Evolutionary conservation across 768 basidiomycete genomes (phyloP), one percentile per base, ranked within the genome.

Genomic region (Naganishia friedmannii): DNA sequence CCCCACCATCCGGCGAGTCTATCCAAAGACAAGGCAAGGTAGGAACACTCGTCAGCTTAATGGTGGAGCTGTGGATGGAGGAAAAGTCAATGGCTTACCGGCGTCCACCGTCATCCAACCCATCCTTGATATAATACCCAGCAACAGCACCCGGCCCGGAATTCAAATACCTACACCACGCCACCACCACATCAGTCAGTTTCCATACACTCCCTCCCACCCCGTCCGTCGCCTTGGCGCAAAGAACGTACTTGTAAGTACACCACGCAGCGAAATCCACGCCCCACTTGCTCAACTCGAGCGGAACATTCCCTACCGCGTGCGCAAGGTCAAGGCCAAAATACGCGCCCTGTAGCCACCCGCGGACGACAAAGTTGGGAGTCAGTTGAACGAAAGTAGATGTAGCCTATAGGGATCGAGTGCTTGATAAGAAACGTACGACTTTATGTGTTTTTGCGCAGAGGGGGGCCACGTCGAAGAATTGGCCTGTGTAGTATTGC

Each of bases 251-350:
- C 79, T 82, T 98, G 86, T 98, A 99, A 37, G 93, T 90, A 81
- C 96, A 99, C 92, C 95, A 98, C 42, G 94, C 94, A 3, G 95
- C 96, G 79, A 97, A 98, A 81, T 99, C 96, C 74, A 92, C 90
- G 74, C 86, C 84, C 95, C 96, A 99, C 70, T 93, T 90, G 79
- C 95, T 92, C 73, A 99, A 83, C 57, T 86, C 84, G 74, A 95
- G 82, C 45, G 91, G 90, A 42, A 98, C 92, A 81, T 99, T 99
- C 57, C 95, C 96, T 54, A 89, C 86, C 7, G 90, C 95, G 81
- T 99, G 96, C 9, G 96, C 96, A 19, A 97, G 87, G 83, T 99
- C 95, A 88, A 93, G 94, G 48, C 93, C 95, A 77, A 93, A 90
- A 70, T 94, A 87, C 72, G 91, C 93, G 54, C 93, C 93, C 93